Conservation (phyloP, 2,329 filamentous ascomycete species). For the Penicillium hesseltinei region DNA sequence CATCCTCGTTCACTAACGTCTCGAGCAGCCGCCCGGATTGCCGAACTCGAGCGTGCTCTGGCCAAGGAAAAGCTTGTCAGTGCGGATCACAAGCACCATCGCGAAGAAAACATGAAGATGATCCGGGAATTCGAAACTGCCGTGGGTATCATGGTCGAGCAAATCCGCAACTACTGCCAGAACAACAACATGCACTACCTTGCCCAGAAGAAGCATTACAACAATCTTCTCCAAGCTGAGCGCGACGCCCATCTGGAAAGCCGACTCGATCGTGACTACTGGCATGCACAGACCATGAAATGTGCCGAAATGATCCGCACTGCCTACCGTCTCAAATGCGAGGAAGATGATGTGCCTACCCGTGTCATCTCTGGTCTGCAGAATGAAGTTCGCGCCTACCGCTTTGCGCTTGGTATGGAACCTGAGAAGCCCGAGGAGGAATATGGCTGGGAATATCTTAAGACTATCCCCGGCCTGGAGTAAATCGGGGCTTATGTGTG, state of each 20-base stretch:
- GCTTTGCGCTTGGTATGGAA: slow-evolving; percentile 49
- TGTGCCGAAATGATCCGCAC: slow-evolving; percentile 51
- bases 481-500: slow-evolving; percentile 19
- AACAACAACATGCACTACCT: slow-evolving; percentile 51
- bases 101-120: slow-evolving; percentile 48
- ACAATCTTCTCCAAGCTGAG: slow-evolving; percentile 50
- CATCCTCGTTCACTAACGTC: neutral
- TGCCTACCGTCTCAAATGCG: slow-evolving; percentile 47
- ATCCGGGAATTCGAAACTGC: slow-evolving; percentile 50
- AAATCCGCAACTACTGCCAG: slow-evolving; percentile 51
- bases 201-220: slow-evolving; percentile 49
- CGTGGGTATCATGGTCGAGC: slow-evolving; percentile 50
- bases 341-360: slow-evolving; percentile 48
- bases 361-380: slow-evolving; percentile 48
- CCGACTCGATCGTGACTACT: slow-evolving; percentile 51
- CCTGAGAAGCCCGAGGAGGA: slow-evolving; percentile 50
- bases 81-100: slow-evolving; percentile 47
- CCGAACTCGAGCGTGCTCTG: slow-evolving; percentile 49
- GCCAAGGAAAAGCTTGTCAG: slow-evolving; percentile 45
- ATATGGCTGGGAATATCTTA: slow-evolving; percentile 50
- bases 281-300: slow-evolving; percentile 49
- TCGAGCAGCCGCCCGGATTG: slow-evolving; percentile 45
- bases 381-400: slow-evolving; percentile 50
- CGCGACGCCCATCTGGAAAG: slow-evolving; percentile 50
- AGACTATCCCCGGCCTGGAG: slow-evolving; percentile 40